Percentiles rank a stretch among this genome's conserved stretches.
These are phyloP conservation scores for Isoetes taiwanensis DNA, from an alignment of 75 land plant species.

Conservation along the genomic window DNA sequence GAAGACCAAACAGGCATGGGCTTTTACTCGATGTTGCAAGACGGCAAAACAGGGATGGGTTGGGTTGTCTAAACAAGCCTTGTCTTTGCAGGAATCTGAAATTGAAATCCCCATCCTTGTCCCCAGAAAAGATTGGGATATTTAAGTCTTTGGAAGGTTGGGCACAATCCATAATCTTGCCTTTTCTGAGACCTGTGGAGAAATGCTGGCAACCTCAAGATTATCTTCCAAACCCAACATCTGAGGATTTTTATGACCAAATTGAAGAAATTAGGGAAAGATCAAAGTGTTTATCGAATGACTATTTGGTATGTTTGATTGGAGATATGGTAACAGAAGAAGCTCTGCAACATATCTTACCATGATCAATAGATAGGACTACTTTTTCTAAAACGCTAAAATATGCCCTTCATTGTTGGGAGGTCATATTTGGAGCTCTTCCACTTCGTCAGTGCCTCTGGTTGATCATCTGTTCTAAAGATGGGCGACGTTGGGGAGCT, in stretches of 20 bases:
- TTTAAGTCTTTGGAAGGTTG: conserved; percentile 42
- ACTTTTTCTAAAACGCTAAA: too few species aligned
- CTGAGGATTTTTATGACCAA: conserved; percentile 41
- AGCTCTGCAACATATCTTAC: conserved; percentile 43
- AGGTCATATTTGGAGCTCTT: too few species aligned
- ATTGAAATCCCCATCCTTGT: conserved; percentile 18
- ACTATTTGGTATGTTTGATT: conserved; percentile 42
- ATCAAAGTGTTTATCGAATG: conserved; percentile 38
- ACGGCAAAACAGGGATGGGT: too few species aligned
- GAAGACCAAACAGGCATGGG: too few species aligned
- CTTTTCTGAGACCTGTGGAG: conserved; percentile 42
- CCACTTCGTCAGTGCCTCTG: too few species aligned
- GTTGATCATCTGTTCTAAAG: too few species aligned
- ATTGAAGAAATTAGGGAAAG: conserved; percentile 37
- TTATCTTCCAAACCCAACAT: conserved; percentile 39
- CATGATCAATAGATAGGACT: conserved; percentile 43
- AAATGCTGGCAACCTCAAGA: conserved; percentile 64
- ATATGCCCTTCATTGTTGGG: too few species aligned
- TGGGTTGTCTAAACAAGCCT: too few species aligned
- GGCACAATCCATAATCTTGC: conserved; percentile 32
- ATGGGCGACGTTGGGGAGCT: too few species aligned
- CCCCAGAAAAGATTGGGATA: conserved; percentile 44
- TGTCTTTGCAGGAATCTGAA: too few species aligned
- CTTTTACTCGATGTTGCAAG: too few species aligned
- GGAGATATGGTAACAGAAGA: conserved; percentile 40